Evolutionary conservation across 805 yeast species (phyloP), one percentile per base, ranked within the genome.

Genomic region (Saturnispora dispora): DNA sequence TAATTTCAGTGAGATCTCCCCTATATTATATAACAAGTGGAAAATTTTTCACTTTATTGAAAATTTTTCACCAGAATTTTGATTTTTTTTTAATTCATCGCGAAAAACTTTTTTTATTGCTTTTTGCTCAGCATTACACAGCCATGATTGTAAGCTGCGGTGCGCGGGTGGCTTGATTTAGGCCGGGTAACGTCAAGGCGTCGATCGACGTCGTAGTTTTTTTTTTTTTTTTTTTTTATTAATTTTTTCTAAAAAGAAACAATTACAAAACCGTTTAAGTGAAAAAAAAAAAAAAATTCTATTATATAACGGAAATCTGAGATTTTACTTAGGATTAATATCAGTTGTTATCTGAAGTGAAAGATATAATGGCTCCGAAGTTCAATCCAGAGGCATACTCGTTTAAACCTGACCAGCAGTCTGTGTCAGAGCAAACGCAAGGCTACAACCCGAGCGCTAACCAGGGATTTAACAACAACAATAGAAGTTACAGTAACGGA

Each of bases 341-440:
- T 11, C 23, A 9, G 13, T 17, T 37, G 41, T 37, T 37, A 18
- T 9, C 41, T 18, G 13, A 37, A 18, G 22, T 17, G 22, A 18
- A 15, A 18, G 10, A 37, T 7, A 18, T 32, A 25, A 59, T 69
- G 72, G 75, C 75, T 53, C 75, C 75, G 41, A 72, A 68, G 57
- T 71, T 66, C 58, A 72, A 71, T 57, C 60, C 67, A 1, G 65
- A 58, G 51, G 67, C 73, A 2, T 61, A 57, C 9, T 35, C 69
- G 20, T 67, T 66, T 51, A 53, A 46, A 28, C 72, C 74, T 6
- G 57, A 56, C 22, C 67, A 58, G 15, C 58, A 49, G n/a, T 44
- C 53, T 30, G 23, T 22, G 8, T 39, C 39, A 17, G 37, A 52
- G 46, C 65, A 52, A 28, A 18, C 23, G 5, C 23, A 28, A 5